Evolutionary conservation across 108 stramenopile genomes (phyloP), one percentile per base, ranked within the genome.

Genomic region (Chaetoceros tenuissimus): DNA sequence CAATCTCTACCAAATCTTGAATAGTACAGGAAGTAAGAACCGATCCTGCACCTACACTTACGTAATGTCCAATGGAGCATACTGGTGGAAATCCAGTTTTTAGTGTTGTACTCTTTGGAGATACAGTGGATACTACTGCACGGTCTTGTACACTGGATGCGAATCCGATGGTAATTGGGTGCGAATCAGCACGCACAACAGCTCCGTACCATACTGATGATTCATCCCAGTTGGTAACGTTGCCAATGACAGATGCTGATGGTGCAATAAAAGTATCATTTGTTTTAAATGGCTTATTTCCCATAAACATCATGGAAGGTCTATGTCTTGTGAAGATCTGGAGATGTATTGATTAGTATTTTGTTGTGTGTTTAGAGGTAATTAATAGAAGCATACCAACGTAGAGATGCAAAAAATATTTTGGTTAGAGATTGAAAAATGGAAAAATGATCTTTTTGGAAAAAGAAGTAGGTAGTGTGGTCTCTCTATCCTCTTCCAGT

Each of bases 201-300:
- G 96, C 87, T 45, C 92, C 92, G 76, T 99, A 97, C 96, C 95
- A 96, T 24, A 99, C 94, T 22, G 88, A 86, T 25, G 94, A 91
- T 66, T 92, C 85, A 48, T 88, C 86, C 78, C 95, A 96, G 61
- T 95, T 87, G 34, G 87, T 87, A 18, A 99, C 98, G 56, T 97
- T 84, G 19, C 98, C 98, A 62, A 99, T 89, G 40, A 99, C 84
- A n/a, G 91, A 89, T 34, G 98, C 96, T 21, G 91, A 80, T 26
- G 96, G 96, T 25, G 96, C 98, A 26, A 99, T 84, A 69, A 99
- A 99, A 23, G 87, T 93, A 49, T 92, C 90, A 72, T 90, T 94
- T 2, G 92, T 89, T 72, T 77, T 55, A 52, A 88, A 88, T 19
- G 92, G 88, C 18, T 73, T 70, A 44, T 70, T 54, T 43, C 79